These are phyloP conservation scores for Boletus speciosus DNA, from an alignment of 768 basidiomycete genomes.

Conservation along the genomic window DNA sequence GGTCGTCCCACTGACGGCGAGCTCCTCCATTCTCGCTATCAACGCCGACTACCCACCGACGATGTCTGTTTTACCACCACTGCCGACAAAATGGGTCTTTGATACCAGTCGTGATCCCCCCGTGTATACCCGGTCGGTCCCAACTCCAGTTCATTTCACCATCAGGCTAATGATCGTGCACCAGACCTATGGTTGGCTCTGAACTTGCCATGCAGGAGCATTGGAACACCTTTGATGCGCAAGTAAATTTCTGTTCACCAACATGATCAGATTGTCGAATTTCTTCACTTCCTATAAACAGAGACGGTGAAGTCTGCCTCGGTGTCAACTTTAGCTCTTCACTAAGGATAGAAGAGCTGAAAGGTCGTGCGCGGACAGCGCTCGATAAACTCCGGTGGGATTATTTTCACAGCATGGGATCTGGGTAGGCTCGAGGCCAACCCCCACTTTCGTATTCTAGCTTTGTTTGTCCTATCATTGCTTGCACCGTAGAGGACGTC, in stretches of 20 bases:
- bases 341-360: conserved; percentile 3
- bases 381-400: conserved; percentile 21
- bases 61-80: neutral
- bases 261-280: neutral
- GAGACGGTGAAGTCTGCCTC: conserved; percentile 18
- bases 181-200: conserved; percentile 16
- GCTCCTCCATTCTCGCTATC: neutral
- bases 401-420: too few relatives aligned
- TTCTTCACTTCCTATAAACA: neutral
- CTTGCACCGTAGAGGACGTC: conserved; percentile 10
- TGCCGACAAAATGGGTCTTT: conserved; percentile 3
- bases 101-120: conserved; percentile 5
- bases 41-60: neutral
- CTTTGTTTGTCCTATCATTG: conserved; percentile 20
- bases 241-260: neutral
- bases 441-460: neutral
- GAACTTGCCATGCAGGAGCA: conserved; percentile 11
- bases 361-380: conserved; percentile 7
- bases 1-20: too few relatives aligned
- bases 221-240: conserved; percentile 11
- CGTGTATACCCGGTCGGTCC: conserved; percentile 17
- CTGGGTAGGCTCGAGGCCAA: neutral
- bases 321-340: conserved; percentile 15
- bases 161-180: neutral
- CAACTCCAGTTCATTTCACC: neutral